phyloP scores from a whole-genome alignment of 2,329 filamentous ascomycete species.

The Botrytis paeoniae region DNA sequence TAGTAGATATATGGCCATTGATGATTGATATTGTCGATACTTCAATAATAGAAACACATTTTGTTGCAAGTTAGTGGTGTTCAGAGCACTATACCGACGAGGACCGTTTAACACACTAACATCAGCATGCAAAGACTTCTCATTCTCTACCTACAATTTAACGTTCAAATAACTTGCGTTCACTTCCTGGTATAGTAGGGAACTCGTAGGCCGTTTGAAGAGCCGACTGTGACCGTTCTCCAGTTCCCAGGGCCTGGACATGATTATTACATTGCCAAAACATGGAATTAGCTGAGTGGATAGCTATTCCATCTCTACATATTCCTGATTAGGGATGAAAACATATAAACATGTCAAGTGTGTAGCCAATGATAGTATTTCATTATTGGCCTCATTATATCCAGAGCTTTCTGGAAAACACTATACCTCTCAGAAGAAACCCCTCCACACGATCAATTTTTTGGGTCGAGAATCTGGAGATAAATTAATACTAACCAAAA shows the following conservation, averaged over 20 bases:
- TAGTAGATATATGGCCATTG: neutral
- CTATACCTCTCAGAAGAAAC: neutral
- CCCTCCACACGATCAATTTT: neutral
- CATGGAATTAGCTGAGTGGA: neutral
- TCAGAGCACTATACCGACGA: neutral
- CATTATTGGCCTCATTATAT: rapidly evolving
- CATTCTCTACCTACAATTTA: neutral
- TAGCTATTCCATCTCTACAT: neutral
- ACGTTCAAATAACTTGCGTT: neutral
- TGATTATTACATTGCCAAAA: neutral
- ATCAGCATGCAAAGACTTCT: neutral
- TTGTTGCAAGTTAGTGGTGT: neutral
- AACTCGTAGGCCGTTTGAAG: too few species aligned
- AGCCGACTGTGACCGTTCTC: neutral
- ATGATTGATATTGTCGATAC: neutral
- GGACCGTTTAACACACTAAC: neutral
- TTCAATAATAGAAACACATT: neutral
- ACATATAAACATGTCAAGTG: neutral
- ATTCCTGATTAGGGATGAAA: neutral
- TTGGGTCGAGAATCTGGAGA: neutral
- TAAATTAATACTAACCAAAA: neutral
- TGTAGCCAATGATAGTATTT: neutral
- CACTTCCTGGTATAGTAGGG: neutral
- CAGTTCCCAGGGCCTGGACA: neutral
- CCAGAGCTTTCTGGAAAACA: neutral